Evolutionary conservation across 768 basidiomycete species (phyloP).

Genomic region (Collybia mongolica): DNA sequence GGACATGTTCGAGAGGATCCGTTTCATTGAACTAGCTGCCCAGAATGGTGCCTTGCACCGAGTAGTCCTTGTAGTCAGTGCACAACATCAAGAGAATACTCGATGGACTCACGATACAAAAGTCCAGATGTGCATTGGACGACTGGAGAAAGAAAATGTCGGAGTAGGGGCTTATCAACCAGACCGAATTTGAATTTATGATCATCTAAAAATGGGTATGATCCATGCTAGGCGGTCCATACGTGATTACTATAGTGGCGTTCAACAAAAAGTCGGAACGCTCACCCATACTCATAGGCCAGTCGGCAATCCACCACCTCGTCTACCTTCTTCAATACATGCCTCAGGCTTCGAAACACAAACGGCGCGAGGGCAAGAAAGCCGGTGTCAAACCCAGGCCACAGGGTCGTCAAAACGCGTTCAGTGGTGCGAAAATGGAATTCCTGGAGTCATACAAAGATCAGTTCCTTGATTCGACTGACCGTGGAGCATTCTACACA

Average conservation of each 20-base stretch:
- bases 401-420: background rate
- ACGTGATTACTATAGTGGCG: too few species aligned
- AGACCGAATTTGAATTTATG: background rate
- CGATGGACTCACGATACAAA: background rate
- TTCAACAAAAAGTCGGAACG: too few species aligned
- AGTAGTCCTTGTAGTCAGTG: too few species aligned
- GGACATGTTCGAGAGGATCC: background rate
- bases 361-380: background rate
- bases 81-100: background rate
- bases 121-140: background rate
- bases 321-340: background rate
- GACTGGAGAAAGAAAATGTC: background rate
- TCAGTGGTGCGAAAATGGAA: background rate
- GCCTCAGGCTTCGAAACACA: background rate
- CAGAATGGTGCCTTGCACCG: background rate
- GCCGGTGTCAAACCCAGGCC: background rate
- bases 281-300: too few species aligned
- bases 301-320: too few species aligned
- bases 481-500: too few species aligned
- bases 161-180: background rate
- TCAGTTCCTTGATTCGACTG: background rate
- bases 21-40: background rate
- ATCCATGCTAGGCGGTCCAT: too few species aligned
- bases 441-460: background rate
- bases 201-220: too few species aligned